Percentiles rank a stretch among this genome's conserved stretches.
These are phyloP conservation scores for Schizonepeta tenuifolia DNA, from an alignment of 257 asterid species.

Conservation along the genomic window DNA sequence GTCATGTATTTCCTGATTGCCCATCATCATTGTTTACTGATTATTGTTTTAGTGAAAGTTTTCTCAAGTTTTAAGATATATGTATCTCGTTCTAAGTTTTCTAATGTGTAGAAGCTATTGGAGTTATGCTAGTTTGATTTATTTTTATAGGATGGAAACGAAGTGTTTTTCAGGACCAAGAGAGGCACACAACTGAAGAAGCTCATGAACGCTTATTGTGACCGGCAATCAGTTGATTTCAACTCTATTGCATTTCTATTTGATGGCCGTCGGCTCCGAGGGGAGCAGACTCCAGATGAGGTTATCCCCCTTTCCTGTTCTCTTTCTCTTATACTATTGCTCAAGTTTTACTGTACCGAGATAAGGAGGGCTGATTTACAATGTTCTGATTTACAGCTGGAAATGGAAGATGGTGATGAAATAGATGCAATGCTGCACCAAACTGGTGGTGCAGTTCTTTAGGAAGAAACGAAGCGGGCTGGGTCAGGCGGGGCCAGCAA, in stretches of 20 bases:
- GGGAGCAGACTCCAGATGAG: slow-evolving; percentile 64
- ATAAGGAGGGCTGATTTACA: not conserved
- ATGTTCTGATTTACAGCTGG: slow-evolving; percentile 38
- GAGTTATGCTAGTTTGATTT: not conserved
- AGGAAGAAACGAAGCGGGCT: not conserved
- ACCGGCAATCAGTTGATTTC: slow-evolving; percentile 59
- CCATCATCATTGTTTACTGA: not conserved
- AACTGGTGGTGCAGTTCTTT: slow-evolving; percentile 43
- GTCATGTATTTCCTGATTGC: no score
- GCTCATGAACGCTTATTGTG: slow-evolving; percentile 79
- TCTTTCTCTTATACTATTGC: no score
- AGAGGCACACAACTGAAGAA: slow-evolving; percentile 72
- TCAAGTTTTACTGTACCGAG: not conserved
- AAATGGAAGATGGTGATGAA: slow-evolving; percentile 59
- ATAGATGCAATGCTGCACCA: slow-evolving; percentile 60
- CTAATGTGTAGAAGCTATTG: no score
- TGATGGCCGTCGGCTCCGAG: slow-evolving; percentile 60
- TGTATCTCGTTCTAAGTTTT: no score
- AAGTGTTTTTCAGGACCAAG: slow-evolving; percentile 68
- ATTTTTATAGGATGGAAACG: slow-evolving; percentile 50
- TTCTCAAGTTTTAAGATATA: no score
- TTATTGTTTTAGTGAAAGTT: no score
- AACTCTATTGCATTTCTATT: slow-evolving; percentile 63
- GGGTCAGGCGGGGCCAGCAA: not conserved
- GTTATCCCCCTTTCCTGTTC: slow-evolving; percentile 24